Evolutionary conservation across 148 eudicot genomes (phyloP).

Genomic region (Pouteria glomerata): DNA sequence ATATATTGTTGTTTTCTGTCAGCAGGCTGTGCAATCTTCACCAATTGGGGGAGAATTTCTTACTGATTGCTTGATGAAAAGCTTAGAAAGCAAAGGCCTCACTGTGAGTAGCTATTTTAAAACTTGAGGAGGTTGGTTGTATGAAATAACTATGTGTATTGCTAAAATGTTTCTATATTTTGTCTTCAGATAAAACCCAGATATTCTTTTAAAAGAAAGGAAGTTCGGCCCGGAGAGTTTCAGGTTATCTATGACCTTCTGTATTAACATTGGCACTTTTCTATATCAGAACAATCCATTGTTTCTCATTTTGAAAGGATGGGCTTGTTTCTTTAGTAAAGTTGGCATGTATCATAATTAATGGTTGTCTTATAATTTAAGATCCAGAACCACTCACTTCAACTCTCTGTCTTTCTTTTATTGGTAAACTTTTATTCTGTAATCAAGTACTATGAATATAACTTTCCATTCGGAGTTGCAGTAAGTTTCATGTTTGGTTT

Average conservation of each 20-base stretch:
- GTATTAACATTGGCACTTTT: neutral
- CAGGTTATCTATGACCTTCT: constrained; percentile 46
- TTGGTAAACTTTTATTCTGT: neutral
- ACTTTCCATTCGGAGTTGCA: neutral
- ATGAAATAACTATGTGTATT: too few species aligned
- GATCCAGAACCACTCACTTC: neutral
- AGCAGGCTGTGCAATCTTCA: constrained; percentile 76
- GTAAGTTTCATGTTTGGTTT: too few species aligned
- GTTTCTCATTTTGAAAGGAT: too few species aligned
- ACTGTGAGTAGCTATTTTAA: constrained; percentile 48
- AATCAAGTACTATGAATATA: neutral
- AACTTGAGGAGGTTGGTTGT: neutral
- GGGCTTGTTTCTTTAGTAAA: neutral
- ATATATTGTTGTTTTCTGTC: constrained; percentile 5
- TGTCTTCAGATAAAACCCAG: constrained; percentile 84
- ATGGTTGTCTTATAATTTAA: neutral
- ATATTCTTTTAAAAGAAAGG: constrained; percentile 94
- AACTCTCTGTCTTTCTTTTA: neutral
- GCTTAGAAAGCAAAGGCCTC: constrained; percentile 95
- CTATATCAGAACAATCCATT: too few species aligned
- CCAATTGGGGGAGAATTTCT: constrained; percentile 93
- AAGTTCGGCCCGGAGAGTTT: constrained; percentile 87
- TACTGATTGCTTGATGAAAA: constrained; percentile 91
- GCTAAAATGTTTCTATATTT: neutral
- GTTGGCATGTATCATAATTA: neutral